Conservation (phyloP, 2,329 filamentous ascomycete species). For the Hypomyces rosellus region DNA sequence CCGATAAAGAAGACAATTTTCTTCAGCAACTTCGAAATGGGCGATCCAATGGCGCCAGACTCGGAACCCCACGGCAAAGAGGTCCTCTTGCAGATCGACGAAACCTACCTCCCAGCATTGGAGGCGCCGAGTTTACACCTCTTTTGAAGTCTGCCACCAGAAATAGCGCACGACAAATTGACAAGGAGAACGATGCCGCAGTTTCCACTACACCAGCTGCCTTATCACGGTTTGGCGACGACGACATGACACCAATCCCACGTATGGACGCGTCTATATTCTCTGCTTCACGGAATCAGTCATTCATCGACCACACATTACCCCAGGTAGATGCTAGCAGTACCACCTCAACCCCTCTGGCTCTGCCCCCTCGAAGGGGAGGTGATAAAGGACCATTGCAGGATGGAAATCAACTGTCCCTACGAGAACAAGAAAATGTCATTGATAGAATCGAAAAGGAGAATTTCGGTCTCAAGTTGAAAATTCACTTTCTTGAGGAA, state of each 20-base stretch:
- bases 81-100: slow-evolving; percentile 64
- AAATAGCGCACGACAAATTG: slow-evolving; percentile 62
- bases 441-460: slow-evolving; percentile 97
- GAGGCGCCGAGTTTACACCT: slow-evolving; percentile 83
- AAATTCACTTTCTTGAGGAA: slow-evolving; percentile 94
- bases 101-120: slow-evolving; percentile 61
- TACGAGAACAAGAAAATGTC: slow-evolving; percentile 91
- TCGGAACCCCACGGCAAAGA: slow-evolving; percentile 68
- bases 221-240: slow-evolving; percentile 58
- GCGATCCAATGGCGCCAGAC: slow-evolving; percentile 46
- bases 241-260: slow-evolving; percentile 70
- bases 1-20: slow-evolving; percentile 62
- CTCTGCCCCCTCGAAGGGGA: slow-evolving; percentile 57
- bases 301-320: slow-evolving; percentile 62
- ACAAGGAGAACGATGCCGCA: slow-evolving; percentile 55
- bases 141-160: slow-evolving; percentile 74
- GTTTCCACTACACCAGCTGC: slow-evolving; percentile 60
- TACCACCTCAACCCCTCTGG: slow-evolving; percentile 74
- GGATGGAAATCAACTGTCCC: slow-evolving; percentile 82
- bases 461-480: slow-evolving; percentile 93
- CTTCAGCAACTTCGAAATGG: slow-evolving; percentile 66
- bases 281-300: slow-evolving; percentile 58
- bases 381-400: slow-evolving; percentile 64
- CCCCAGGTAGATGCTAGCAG: slow-evolving; percentile 75
- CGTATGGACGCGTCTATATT: slow-evolving; percentile 67